These are phyloP conservation scores for Euphorbia tirucalli DNA, from an alignment of 345 rosid species.

Conservation along the genomic window DNA sequence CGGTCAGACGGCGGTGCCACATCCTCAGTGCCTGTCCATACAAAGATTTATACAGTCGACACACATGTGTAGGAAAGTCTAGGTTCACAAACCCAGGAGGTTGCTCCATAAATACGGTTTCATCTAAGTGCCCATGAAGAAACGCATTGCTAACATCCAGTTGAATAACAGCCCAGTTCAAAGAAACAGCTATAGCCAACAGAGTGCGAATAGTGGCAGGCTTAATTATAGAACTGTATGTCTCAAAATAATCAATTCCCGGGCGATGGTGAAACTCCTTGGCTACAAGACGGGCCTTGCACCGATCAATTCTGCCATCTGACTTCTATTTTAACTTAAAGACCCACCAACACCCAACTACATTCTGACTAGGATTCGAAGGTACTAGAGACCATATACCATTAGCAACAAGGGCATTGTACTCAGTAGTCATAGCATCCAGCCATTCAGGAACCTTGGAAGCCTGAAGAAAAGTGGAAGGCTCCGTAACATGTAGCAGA, in stretches of 20 bases:
- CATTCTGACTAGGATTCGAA: too few species aligned
- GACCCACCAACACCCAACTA: background rate
- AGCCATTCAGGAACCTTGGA: too few species aligned
- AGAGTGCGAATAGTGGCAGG: background rate
- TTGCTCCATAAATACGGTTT: background rate
- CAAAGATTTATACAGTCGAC: too few species aligned
- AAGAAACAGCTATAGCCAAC: background rate
- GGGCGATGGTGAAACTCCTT: background rate
- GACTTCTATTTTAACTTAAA: background rate
- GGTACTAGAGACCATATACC: background rate
- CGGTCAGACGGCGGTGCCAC: too few species aligned
- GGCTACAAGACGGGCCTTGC: background rate
- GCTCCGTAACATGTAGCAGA: too few species aligned
- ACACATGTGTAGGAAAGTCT: too few species aligned
- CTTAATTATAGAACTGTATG: background rate
- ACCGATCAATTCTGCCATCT: background rate
- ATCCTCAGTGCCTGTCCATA: too few species aligned
- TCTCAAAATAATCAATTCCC: background rate
- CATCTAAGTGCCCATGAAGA: background rate
- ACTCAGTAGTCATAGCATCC: background rate
- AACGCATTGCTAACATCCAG: background rate
- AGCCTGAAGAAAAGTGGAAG: too few species aligned
- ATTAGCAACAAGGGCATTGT: background rate
- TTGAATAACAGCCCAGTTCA: background rate
- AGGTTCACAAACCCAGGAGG: too few species aligned